Evolutionary conservation across 306 rosid species (phyloP).

Genomic region (Trifolium fragiferum): DNA sequence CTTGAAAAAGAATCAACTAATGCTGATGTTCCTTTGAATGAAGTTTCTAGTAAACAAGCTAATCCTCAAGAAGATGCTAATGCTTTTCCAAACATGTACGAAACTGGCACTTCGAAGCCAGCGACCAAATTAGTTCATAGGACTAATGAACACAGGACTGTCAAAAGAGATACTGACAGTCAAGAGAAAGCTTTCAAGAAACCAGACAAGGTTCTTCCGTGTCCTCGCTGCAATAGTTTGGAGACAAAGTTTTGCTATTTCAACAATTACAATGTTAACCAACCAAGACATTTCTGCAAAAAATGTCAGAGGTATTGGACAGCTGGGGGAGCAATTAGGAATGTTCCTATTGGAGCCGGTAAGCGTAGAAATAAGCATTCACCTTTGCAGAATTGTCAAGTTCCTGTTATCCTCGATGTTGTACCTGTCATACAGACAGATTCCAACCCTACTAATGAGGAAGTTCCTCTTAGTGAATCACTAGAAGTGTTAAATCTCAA

Average conservation of each 20-base stretch:
- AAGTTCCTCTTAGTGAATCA: conserved; percentile 57
- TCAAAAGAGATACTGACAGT: conserved; percentile 40
- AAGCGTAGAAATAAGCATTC: conserved; percentile 62
- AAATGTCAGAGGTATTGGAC: conserved; percentile 79
- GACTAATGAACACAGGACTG: conserved; percentile 39
- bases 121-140: conserved; percentile 33
- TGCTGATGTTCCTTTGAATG: conserved; percentile 35
- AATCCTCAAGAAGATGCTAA: conserved; percentile 28
- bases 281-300: conserved; percentile 72
- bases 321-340: conserved; percentile 72
- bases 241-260: conserved; percentile 74
- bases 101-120: conserved; percentile 30
- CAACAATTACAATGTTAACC: conserved; percentile 70
- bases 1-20: conserved; percentile 40
- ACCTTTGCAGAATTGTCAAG: conserved; percentile 34
- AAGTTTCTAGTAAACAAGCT: conserved; percentile 32
- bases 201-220: conserved; percentile 64
- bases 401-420: conserved; percentile 36
- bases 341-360: conserved; percentile 68
- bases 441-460: conserved; percentile 28
- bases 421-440: conserved; percentile 39
- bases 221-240: conserved; percentile 69
- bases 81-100: not conserved
- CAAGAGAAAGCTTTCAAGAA: conserved; percentile 55
- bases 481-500: conserved; percentile 50